Conservation (phyloP, 805 yeast species). For the Candida tallmaniae region DNA sequence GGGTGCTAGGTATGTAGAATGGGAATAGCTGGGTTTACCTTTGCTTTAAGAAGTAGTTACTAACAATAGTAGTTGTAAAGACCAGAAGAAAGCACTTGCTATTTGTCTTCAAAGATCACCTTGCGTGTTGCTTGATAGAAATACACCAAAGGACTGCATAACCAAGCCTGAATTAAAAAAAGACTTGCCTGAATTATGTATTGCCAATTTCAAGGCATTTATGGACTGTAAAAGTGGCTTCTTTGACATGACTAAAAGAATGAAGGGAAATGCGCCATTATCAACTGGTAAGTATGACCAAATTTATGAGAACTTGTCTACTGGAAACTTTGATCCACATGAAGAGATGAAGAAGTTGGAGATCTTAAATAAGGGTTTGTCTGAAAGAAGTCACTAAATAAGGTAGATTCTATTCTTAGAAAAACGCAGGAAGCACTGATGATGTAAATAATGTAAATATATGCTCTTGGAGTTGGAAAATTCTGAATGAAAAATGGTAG, state of each 20-base stretch:
- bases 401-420: too few relatives aligned
- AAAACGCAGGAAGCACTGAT: not conserved
- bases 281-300: constrained; percentile 93
- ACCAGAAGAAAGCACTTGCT: constrained; percentile 92
- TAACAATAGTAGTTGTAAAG: constrained; percentile 69
- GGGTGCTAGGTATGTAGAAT: constrained; percentile 16
- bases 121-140: constrained; percentile 84
- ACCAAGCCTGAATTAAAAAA: constrained; percentile 71
- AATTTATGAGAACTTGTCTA: constrained; percentile 70
- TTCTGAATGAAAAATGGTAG: too few relatives aligned
- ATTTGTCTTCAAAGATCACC: constrained; percentile 95
- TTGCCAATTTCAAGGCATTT: constrained; percentile 78
- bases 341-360: constrained; percentile 76
- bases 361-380: constrained; percentile 49
- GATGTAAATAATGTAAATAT: not conserved
- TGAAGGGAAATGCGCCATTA: constrained; percentile 88
- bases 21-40: not conserved
- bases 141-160: constrained; percentile 85
- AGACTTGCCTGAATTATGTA: constrained; percentile 83
- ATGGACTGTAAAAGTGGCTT: constrained; percentile 89
- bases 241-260: constrained; percentile 86
- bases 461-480: too few relatives aligned
- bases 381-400: constrained; percentile 21
- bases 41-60: too few relatives aligned
- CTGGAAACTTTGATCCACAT: constrained; percentile 77